Evolutionary conservation across 192 early-diverging fungal species (phyloP).

Genomic region (Diversispora epigaea): DNA sequence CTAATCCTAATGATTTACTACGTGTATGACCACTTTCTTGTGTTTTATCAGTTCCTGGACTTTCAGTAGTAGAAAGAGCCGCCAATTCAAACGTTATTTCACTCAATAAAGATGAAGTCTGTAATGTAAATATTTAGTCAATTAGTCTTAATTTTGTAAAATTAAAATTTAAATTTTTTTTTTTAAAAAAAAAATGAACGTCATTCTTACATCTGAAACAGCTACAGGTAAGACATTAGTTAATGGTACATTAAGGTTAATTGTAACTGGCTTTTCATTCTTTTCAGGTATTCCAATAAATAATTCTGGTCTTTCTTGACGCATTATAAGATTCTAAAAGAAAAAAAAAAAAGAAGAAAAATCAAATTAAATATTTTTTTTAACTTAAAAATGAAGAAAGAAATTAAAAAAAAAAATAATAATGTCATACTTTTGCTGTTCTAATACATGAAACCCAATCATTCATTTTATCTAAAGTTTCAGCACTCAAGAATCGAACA

Average conservation of each 20-base stretch:
- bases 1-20: background rate
- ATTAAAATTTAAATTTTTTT: background rate
- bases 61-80: background rate
- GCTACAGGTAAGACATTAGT: conserved; percentile 15
- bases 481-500: conserved; percentile 66
- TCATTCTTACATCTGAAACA: background rate
- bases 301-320: conserved; percentile 14
- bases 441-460: conserved; percentile 75
- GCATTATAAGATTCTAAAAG: conserved; percentile 6
- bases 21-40: background rate
- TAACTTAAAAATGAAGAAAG: background rate
- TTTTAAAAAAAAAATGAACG: background rate
- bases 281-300: conserved; percentile 6
- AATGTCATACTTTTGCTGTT: conserved; percentile 60
- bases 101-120: conserved; percentile 8
- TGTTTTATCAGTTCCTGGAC: background rate
- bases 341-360: background rate
- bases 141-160: background rate
- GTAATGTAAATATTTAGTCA: background rate
- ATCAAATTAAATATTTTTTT: background rate
- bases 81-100: conserved; percentile 18
- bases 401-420: conserved; percentile 1
- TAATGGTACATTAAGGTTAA: conserved; percentile 1
- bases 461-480: conserved; percentile 60
- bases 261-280: background rate